A percentile compares a stretch with the other conserved stretches of the same genome.
phyloP scores from a whole-genome alignment of 306 rosid species.

The Oxytropis ochrocephala region DNA sequence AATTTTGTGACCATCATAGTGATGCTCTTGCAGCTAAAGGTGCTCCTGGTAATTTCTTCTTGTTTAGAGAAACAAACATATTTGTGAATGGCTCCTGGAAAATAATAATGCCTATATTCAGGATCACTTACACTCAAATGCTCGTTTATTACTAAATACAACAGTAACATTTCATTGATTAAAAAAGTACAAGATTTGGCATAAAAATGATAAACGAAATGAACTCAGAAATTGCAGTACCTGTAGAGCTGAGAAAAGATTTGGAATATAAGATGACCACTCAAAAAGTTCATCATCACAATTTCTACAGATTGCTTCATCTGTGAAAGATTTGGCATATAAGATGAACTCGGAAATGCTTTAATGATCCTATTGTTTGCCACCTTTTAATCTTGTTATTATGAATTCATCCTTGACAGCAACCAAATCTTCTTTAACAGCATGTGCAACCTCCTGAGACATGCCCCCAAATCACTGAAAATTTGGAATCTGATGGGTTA shows the following conservation, averaged over 20 bases:
- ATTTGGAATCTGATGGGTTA: no score
- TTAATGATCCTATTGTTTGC: constrained; percentile 75
- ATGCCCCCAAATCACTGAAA: constrained; percentile 73
- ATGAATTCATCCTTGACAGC: constrained; percentile 44
- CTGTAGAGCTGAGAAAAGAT: constrained; percentile 66
- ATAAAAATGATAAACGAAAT: not conserved
- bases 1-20: no score
- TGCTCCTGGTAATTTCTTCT: no score
- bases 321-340: constrained; percentile 52
- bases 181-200: not conserved
- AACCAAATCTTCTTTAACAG: constrained; percentile 49
- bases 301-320: constrained; percentile 28
- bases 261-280: constrained; percentile 48
- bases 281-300: constrained; percentile 31
- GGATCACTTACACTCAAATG: no score
- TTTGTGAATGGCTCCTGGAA: no score
- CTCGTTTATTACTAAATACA: no score
- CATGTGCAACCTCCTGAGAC: constrained; percentile 46
- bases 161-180: constrained; percentile 16
- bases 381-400: constrained; percentile 62
- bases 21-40: no score
- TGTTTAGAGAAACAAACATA: no score
- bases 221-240: constrained; percentile 27
- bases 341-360: constrained; percentile 64
- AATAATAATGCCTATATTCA: no score